Evolutionary conservation across 2,329 filamentous ascomycete genomes (phyloP).

Genomic region (Cercospora nicotianae): DNA sequence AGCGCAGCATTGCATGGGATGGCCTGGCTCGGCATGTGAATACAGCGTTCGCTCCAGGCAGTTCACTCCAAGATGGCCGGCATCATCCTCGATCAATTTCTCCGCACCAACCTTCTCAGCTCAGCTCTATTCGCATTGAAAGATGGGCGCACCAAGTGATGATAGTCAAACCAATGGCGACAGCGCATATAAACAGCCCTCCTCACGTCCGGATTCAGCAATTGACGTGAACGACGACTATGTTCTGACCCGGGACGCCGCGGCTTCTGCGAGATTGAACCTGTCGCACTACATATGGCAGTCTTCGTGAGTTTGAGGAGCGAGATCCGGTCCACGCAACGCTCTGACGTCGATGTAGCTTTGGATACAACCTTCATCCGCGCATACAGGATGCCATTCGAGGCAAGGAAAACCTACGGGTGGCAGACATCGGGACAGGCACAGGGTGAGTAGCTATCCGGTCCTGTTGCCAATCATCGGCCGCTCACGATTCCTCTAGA

Average conservation of each 20-base stretch:
- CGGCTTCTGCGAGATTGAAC: constrained; percentile 26
- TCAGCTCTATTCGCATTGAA: not conserved
- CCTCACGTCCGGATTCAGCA: constrained; percentile 23
- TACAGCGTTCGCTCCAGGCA: not conserved
- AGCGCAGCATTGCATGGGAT: constrained; percentile 13
- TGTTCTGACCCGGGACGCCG: constrained; percentile 27
- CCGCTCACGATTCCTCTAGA: constrained; percentile 8
- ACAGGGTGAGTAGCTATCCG: constrained; percentile 18
- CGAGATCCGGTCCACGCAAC: not conserved
- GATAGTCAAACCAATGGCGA: not conserved
- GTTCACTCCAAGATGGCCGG: constrained; percentile 1
- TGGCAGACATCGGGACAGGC: constrained; percentile 27
- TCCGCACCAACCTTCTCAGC: not conserved
- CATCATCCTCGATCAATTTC: not conserved
- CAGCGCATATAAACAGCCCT: constrained; percentile 4
- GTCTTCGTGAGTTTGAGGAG: constrained; percentile 17
- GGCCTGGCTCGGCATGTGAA: constrained; percentile 1
- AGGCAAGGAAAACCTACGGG: constrained; percentile 19
- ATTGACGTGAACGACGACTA: constrained; percentile 28
- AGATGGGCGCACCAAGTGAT: constrained; percentile 7
- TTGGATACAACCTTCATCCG: constrained; percentile 27
- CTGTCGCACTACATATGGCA: constrained; percentile 30
- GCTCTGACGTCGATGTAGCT: constrained; percentile 3
- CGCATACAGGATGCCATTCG: constrained; percentile 22
- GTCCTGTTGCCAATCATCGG: not conserved